Evolutionary conservation across 192 early-diverging fungal genomes (phyloP), one percentile per base, ranked within the genome.

Genomic region (Backusella tarrabulga): DNA sequence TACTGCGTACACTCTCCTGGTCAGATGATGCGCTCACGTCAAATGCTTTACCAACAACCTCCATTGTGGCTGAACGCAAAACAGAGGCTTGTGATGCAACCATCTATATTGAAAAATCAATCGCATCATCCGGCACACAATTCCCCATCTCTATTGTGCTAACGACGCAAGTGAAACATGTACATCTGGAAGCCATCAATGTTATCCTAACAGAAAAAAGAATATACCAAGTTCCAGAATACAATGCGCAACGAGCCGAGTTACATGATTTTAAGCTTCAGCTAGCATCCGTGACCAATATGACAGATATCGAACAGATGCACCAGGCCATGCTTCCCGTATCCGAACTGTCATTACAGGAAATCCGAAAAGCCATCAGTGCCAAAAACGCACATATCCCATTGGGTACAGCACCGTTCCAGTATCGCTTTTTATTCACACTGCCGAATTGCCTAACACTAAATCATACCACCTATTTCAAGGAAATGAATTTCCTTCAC

Each of bases 141-240:
- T 75, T 81, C 34, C 76, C 80, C 0, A 77, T 81, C 21, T 76
- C 71, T 14, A 34, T 81, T 32, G 75, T 41, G 19, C 68, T 81
- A 12, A 29, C 42, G 6, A 63, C 80, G 6, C 34, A 56, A 17
- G 50, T 74, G 23, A 81, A 81, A 34, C 35, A 77, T 54, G 68
- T 77, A 0, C 44, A 46, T 32, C 32, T 81, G 5, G 80, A 81
- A 72, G 77, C 80, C 2, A 71, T 81, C 1, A 56, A 72, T 7
- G 68, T 74, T 15, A 34, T 77, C 11, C 54, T 81, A 19, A 73
- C 54, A 17, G 80, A 81, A 67, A 72, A 76, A 41, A 38, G 80
- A 11, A 21, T 77, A 4, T 81, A 81, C 68, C 76, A 76, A 35
- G 35, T 81, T 19, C 80, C 80, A 4, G 80, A 81, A 54, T 81